Evolutionary conservation across 1,139 yeast species (phyloP).

Genomic region (Geotrichum phurueaensis): DNA sequence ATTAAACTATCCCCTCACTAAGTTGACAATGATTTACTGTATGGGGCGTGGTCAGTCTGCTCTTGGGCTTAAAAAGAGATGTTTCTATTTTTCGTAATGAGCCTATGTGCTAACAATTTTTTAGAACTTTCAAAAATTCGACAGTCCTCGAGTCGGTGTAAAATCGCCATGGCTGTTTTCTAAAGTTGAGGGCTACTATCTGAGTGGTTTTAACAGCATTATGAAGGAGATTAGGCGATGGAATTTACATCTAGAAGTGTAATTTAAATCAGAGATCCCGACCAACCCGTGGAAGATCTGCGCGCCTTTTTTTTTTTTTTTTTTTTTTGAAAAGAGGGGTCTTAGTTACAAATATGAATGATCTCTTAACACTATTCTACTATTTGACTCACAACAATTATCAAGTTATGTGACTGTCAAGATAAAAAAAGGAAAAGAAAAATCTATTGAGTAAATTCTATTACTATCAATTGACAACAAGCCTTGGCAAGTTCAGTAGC

Average conservation of each 20-base stretch:
- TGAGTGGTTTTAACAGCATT: constrained; percentile 50
- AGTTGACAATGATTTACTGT: constrained; percentile 39
- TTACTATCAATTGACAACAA: background rate
- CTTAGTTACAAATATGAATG: background rate
- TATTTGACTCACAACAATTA: background rate
- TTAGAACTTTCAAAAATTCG: constrained; percentile 1
- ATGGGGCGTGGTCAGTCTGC: constrained; percentile 49
- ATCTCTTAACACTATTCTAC: constrained; percentile 10
- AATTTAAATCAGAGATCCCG: constrained; percentile 38
- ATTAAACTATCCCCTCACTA: constrained; percentile 34
- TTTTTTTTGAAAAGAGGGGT: constrained; percentile 26
- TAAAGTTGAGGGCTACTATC: constrained; percentile 42
- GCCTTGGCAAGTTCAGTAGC: background rate
- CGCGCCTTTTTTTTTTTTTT: no score
- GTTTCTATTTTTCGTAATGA: background rate
- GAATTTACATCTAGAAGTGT: constrained; percentile 33
- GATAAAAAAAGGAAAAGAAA: background rate
- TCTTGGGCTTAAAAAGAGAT: constrained; percentile 23
- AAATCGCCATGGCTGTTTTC: constrained; percentile 43
- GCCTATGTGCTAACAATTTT: background rate
- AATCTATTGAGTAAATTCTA: no score
- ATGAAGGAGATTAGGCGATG: constrained; percentile 39
- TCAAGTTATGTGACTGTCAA: background rate
- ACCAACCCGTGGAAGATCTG: constrained; percentile 43
- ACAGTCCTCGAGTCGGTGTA: background rate